These are phyloP conservation scores for Aureobasidium sp. DNA, from an alignment of 2,329 filamentous ascomycete genomes.

Conservation along the genomic window DNA sequence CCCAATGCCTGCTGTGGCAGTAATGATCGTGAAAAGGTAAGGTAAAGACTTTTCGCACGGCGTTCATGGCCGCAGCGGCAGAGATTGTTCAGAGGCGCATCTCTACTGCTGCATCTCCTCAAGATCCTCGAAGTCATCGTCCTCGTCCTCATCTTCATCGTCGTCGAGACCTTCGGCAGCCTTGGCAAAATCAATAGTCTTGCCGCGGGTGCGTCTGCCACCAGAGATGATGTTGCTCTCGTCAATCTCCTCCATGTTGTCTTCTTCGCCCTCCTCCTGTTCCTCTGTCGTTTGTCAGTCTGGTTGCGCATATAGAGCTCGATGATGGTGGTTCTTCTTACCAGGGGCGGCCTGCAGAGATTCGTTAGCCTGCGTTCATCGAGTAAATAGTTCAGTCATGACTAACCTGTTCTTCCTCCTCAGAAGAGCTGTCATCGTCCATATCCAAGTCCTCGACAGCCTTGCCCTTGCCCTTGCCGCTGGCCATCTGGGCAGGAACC, in stretches of 20 bases:
- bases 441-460: slow-evolving; percentile 58
- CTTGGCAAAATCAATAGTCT: slow-evolving; percentile 87
- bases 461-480: slow-evolving; percentile 77
- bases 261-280: slow-evolving; percentile 66
- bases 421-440: slow-evolving; percentile 60
- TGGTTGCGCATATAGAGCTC: neutral
- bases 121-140: slow-evolving; percentile 58
- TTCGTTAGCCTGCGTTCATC: slow-evolving; percentile 4
- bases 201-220: slow-evolving; percentile 80
- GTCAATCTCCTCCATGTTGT: slow-evolving; percentile 88
- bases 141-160: slow-evolving; percentile 73
- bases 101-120: slow-evolving; percentile 60
- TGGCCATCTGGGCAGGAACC: slow-evolving; percentile 33
- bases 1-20: slow-evolving; percentile 4
- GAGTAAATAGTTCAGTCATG: neutral
- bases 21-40: slow-evolving; percentile 7
- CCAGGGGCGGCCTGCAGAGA: slow-evolving; percentile 1
- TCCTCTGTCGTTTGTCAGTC: slow-evolving; percentile 20
- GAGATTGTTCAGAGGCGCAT: neutral
- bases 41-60: slow-evolving; percentile 4
- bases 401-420: slow-evolving; percentile 55
- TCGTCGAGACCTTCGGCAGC: slow-evolving; percentile 70
- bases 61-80: neutral
- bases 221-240: slow-evolving; percentile 74
- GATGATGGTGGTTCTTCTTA: slow-evolving; percentile 8